Evolutionary conservation across 2,329 filamentous ascomycete species (phyloP).

Genomic region (Fusarium verrucosum): DNA sequence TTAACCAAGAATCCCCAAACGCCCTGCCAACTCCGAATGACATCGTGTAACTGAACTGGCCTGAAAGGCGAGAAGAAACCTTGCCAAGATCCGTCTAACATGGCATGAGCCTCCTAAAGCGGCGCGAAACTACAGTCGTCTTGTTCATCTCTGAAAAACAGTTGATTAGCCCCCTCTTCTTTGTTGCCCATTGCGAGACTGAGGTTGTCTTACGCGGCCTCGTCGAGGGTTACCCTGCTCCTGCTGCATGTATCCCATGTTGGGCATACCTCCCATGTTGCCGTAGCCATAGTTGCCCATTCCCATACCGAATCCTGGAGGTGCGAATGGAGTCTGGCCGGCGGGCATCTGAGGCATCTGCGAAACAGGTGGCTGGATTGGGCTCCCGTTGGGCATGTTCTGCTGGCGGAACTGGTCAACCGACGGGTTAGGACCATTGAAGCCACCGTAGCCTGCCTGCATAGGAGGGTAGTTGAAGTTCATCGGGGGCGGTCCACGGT

Average conservation of each 20-base stretch:
- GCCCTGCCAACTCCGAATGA: constrained; percentile 39
- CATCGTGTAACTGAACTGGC: constrained; percentile 35
- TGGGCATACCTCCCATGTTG: constrained; percentile 57
- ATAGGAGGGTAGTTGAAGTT: constrained; percentile 66
- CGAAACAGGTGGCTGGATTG: constrained; percentile 59
- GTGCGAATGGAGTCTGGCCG: constrained; percentile 57
- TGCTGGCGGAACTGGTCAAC: constrained; percentile 67
- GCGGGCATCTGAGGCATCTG: constrained; percentile 56
- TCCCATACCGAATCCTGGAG: constrained; percentile 61
- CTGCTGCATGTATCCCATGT: constrained; percentile 62
- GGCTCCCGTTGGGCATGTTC: constrained; percentile 60
- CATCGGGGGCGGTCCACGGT: constrained; percentile 62
- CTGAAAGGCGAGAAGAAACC: constrained; percentile 32
- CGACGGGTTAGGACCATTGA: constrained; percentile 57
- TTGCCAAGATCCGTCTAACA: constrained; percentile 34
- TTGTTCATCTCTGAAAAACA: constrained; percentile 43
- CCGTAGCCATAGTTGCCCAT: constrained; percentile 58
- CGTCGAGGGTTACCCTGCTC: constrained; percentile 65
- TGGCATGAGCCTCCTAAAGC: constrained; percentile 16
- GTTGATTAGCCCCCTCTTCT: constrained; percentile 40
- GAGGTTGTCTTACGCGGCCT: constrained; percentile 62
- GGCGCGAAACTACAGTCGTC: constrained; percentile 15
- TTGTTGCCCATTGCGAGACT: constrained; percentile 20
- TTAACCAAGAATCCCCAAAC: constrained; percentile 26
- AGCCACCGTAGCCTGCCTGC: constrained; percentile 65